Evolutionary conservation across 768 basidiomycete genomes (phyloP).

Genomic region (Pholiota microspora): DNA sequence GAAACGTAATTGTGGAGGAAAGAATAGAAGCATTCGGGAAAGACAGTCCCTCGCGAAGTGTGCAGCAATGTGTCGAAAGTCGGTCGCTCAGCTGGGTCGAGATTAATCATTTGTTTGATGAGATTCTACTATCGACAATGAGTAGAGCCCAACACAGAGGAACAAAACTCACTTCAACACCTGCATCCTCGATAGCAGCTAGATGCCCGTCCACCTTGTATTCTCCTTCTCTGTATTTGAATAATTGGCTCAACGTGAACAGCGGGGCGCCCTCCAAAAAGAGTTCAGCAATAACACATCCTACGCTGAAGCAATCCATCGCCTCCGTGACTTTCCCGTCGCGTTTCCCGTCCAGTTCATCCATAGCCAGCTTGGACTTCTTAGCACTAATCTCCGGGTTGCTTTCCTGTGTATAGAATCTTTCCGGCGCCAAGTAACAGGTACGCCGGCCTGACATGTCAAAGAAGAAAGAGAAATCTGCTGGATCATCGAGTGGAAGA

Average conservation of each 20-base stretch:
- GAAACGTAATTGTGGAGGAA: slow-evolving; percentile 90
- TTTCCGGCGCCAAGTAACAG: slow-evolving; percentile 95
- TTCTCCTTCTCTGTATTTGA: slow-evolving; percentile 90
- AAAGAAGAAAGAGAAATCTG: slow-evolving; percentile 97
- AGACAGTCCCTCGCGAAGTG: slow-evolving; percentile 71
- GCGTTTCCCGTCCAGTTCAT: slow-evolving; percentile 59
- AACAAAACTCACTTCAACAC: slow-evolving; percentile 64
- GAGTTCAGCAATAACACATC: slow-evolving; percentile 94
- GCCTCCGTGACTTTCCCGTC: slow-evolving; percentile 88
- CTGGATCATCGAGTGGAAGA: slow-evolving; percentile 93
- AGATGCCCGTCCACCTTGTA: slow-evolving; percentile 73
- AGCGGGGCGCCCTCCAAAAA: slow-evolving; percentile 93
- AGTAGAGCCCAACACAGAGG: slow-evolving; percentile 15
- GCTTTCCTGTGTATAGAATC: slow-evolving; percentile 78
- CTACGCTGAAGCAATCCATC: slow-evolving; percentile 96
- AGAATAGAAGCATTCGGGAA: slow-evolving; percentile 93
- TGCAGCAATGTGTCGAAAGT: slow-evolving; percentile 80
- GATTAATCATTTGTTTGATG: slow-evolving; percentile 86
- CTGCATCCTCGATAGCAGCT: slow-evolving; percentile 72
- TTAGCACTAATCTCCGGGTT: slow-evolving; percentile 71
- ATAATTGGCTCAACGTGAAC: slow-evolving; percentile 92
- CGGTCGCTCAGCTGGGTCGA: slow-evolving; percentile 75
- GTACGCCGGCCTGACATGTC: slow-evolving; percentile 92
- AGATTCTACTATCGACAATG: slow-evolving; percentile 56
- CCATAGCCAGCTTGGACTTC: slow-evolving; percentile 53